Percentiles rank a stretch among this genome's conserved stretches.
phyloP scores from a whole-genome alignment of 1,284 basidiomycete genomes.

The Cystobasidium sp. region DNA sequence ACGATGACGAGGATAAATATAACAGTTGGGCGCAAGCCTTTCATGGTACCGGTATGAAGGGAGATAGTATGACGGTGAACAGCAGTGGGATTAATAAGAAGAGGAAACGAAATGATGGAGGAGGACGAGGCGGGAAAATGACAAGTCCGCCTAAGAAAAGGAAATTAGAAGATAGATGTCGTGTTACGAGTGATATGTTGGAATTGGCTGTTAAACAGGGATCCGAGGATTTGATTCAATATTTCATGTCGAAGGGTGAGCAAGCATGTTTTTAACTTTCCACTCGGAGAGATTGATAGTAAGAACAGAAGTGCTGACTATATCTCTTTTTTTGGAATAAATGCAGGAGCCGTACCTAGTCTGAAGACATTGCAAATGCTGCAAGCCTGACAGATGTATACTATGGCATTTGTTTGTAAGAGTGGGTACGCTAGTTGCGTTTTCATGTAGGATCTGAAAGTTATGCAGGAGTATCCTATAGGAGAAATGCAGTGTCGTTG shows the following conservation, averaged over 20 bases:
- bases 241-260: constrained; percentile 36
- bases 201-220: constrained; percentile 38
- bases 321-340: not conserved
- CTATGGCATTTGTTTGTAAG: not conserved
- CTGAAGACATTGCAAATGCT: constrained; percentile 32
- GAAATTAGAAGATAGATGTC: constrained; percentile 32
- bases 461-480: not conserved
- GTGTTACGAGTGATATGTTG: constrained; percentile 34
- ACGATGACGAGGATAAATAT: constrained; percentile 33
- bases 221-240: constrained; percentile 35
- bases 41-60: not conserved
- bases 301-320: not conserved
- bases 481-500: no score
- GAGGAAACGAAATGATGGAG: constrained; percentile 11
- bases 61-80: not conserved
- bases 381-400: not conserved
- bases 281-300: not conserved
- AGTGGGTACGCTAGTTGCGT: not conserved
- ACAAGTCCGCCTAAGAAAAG: constrained; percentile 22
- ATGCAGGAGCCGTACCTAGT: constrained; percentile 28
- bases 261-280: not conserved
- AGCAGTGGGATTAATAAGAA: not conserved
- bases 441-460: not conserved
- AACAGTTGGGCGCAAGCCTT: not conserved
- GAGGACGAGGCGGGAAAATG: not conserved